Evolutionary conservation across 2,329 filamentous ascomycete genomes (phyloP), one percentile per base, ranked within the genome.

Genomic region (Chrysoporthe deuterocubensis): DNA sequence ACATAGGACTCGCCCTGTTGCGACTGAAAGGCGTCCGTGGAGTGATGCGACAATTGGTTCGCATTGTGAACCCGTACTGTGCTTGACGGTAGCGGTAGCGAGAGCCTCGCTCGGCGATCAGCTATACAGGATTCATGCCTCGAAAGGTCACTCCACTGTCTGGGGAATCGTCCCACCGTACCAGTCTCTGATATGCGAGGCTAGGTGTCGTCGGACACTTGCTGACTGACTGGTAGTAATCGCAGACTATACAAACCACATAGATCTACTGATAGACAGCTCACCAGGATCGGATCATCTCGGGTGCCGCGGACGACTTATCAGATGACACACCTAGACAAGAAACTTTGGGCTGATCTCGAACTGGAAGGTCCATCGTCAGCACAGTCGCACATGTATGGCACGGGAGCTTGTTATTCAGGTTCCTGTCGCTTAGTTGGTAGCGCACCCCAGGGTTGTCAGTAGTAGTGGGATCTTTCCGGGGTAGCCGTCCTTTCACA

Each of bases 261-360:
- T 40, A 40, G 5, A 40, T 40, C 37, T 40, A 11, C n/a, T 50
- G n/a, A 11, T 52, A 9, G 11, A 52, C 48, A 32, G n/a, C 8
- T 32, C 21, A 32, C 4, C 50, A 54, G 4, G 21, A 54, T 54
- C 50, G 26, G 42, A 40, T 32, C 59, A 61, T 34, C 2, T 11
- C 59, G 59, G 59, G 59, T 13, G 59, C 59, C 59, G 59, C 59
- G 59, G 59, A 48, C 59, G 14, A 32, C n/a, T 14, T 48, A 43
- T 48, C 59, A 46, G 59, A 34, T 57, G 34, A 40, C n/a, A 40
- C n/a, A 18, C 34, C 32, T 16, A 13, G 54, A 37, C 54, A 57
- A 14, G 54, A 40, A 13, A 37, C 3, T 40, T 4, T 9, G 34
- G 43, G 21, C 43, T 14, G 59, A n/a, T 8, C 59, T 42, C 42